Evolutionary conservation across 495 filamentous ascomycete genomes (phyloP).

Genomic region (Penicillium salamii): DNA sequence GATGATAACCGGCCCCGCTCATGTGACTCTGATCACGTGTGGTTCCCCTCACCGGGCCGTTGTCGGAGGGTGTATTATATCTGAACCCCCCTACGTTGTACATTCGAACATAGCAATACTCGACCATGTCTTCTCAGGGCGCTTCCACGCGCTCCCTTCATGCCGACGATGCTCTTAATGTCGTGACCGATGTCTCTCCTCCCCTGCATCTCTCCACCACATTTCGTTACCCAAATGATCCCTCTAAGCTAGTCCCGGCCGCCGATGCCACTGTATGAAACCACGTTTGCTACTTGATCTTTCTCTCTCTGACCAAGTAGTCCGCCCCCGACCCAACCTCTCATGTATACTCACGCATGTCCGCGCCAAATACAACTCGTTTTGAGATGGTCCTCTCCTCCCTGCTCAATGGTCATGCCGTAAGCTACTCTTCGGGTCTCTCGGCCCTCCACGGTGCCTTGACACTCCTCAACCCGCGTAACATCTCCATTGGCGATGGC

Average conservation of each 20-base stretch:
- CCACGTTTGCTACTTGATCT: background rate
- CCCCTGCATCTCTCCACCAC: slow-evolving; percentile 85
- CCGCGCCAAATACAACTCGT: slow-evolving; percentile 73
- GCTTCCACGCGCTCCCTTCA: slow-evolving; percentile 75
- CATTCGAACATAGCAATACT: slow-evolving; percentile 19
- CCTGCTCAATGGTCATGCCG: slow-evolving; percentile 62
- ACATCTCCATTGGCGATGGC: slow-evolving; percentile 73
- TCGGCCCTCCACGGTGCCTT: slow-evolving; percentile 83
- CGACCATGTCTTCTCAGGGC: slow-evolving; percentile 32
- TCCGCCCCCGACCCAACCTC: slow-evolving; percentile 21
- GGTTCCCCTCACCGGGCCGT: slow-evolving; percentile 1
- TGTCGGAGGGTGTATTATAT: slow-evolving; percentile 22
- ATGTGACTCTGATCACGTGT: slow-evolving; percentile 25
- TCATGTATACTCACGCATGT: slow-evolving; percentile 74
- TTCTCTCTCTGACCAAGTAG: slow-evolving; percentile 10
- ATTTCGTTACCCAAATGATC: slow-evolving; percentile 74
- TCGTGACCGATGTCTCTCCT: slow-evolving; percentile 73
- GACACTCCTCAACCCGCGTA: slow-evolving; percentile 70
- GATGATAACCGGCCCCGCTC: slow-evolving; percentile 26
- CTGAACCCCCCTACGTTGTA: slow-evolving; percentile 16
- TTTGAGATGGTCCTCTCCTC: slow-evolving; percentile 76
- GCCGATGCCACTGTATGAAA: slow-evolving; percentile 35
- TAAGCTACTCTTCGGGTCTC: slow-evolving; percentile 83
- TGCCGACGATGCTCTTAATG: slow-evolving; percentile 75
- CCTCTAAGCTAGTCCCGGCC: slow-evolving; percentile 53